These are phyloP conservation scores for Termitomyces titanicus DNA, from an alignment of 768 basidiomycete species.

Conservation along the genomic window DNA sequence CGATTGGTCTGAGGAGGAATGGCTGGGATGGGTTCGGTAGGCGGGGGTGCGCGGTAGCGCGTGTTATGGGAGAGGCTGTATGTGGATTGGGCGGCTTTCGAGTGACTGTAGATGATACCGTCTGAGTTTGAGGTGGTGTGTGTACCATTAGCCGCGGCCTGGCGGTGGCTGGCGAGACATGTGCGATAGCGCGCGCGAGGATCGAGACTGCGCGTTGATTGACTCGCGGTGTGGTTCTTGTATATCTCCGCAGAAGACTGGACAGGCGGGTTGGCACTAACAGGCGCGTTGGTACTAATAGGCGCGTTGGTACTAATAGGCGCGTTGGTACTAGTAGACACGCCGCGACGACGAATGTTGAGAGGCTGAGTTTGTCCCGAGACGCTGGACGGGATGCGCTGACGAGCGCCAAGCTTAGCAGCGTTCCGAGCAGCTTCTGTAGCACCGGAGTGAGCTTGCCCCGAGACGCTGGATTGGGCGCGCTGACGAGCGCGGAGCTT, in stretches of 20 bases:
- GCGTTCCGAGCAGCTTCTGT: no score
- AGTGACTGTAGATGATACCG: conserved; percentile 1
- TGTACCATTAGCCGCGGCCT: no score
- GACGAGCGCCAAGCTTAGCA: not conserved
- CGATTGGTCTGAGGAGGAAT: not conserved
- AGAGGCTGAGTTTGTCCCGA: not conserved
- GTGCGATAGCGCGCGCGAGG: conserved; percentile 7
- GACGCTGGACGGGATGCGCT: not conserved
- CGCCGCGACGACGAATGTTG: conserved; percentile 3
- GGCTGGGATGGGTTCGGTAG: not conserved
- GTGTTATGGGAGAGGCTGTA: not conserved
- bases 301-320: no score
- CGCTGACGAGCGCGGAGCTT: not conserved
- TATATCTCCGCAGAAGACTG: not conserved
- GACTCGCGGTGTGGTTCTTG: conserved; percentile 3
- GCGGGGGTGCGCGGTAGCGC: not conserved
- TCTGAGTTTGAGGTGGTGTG: not conserved
- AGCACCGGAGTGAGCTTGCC: not conserved
- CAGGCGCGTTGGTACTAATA: not conserved
- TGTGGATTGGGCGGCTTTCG: conserved; percentile 1
- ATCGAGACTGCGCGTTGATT: conserved; percentile 11
- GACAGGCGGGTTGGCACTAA: not conserved
- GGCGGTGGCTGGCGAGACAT: not conserved
- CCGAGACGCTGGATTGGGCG: not conserved
- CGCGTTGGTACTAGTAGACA: not conserved